Percentiles rank a stretch among this genome's conserved stretches.
phyloP scores from a whole-genome alignment of 495 filamentous ascomycete genomes.

The Tirmania nivea region DNA sequence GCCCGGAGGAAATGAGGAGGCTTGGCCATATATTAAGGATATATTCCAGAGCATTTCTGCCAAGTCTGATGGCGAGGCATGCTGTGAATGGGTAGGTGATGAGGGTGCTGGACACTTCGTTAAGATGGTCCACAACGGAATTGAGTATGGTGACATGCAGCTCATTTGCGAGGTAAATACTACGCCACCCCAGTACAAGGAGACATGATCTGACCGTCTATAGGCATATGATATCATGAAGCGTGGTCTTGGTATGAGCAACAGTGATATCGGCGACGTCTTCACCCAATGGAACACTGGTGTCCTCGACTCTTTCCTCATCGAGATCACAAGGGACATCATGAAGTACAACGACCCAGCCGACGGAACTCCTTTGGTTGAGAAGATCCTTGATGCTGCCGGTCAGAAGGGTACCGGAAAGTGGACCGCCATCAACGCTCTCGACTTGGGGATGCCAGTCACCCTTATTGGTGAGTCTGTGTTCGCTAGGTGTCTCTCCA shows the following conservation, averaged over 20 bases:
- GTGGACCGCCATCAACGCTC: constrained; percentile 97
- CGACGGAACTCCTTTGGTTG: constrained; percentile 70
- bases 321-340: constrained; percentile 96
- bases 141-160: constrained; percentile 99
- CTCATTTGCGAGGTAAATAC: constrained; percentile 79
- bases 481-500: constrained; percentile 80
- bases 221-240: constrained; percentile 99
- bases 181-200: constrained; percentile 1
- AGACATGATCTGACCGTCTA: neutral
- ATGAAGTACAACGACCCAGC: constrained; percentile 87
- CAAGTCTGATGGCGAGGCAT: constrained; percentile 88
- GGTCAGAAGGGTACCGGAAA: constrained; percentile 99
- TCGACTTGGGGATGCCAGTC: constrained; percentile 97
- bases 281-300: constrained; percentile 95
- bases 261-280: constrained; percentile 88
- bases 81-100: constrained; percentile 99
- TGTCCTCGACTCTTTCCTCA: constrained; percentile 96
- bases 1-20: constrained; percentile 94
- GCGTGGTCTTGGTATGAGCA: constrained; percentile 63
- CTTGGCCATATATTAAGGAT: constrained; percentile 97
- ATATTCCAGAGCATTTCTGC: constrained; percentile 94
- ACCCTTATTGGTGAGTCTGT: constrained; percentile 95
- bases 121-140: constrained; percentile 99
- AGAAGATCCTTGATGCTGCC: constrained; percentile 97
- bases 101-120: constrained; percentile 98